phyloP scores from a whole-genome alignment of 2,329 filamentous ascomycete genomes.

The Boeremia exigua region DNA sequence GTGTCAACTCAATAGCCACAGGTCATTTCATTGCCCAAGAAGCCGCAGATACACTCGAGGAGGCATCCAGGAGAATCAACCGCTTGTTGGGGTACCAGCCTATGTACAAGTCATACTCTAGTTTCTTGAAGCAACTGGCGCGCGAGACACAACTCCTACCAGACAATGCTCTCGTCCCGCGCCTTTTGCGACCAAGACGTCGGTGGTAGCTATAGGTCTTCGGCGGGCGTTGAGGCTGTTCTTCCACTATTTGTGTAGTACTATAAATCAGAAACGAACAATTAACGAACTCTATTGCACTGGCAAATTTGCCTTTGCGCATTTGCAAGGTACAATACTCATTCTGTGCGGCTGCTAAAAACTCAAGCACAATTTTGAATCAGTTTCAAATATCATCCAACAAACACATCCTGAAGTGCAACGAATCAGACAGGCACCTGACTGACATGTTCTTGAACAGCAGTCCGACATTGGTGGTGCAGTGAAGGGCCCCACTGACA shows the following conservation, averaged over 20 bases:
- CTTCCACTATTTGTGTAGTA: neutral
- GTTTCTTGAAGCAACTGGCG: slow-evolving; percentile 1
- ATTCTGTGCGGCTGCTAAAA: no score
- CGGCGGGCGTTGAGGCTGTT: neutral
- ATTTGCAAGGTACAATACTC: no score
- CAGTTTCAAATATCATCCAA: no score
- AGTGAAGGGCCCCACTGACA: neutral
- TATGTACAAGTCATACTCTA: neutral
- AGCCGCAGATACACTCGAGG: slow-evolving; percentile 1
- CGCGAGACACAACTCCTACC: slow-evolving; percentile 2
- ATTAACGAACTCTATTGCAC: no score
- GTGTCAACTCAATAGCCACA: neutral
- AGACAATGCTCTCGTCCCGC: neutral
- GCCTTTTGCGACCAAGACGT: neutral
- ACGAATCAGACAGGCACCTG: neutral
- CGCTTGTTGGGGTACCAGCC: neutral
- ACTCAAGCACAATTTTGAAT: no score
- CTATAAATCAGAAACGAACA: no score
- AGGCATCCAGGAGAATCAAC: slow-evolving; percentile 1
- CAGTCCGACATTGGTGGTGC: no score
- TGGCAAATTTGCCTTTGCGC: no score
- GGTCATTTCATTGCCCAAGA: slow-evolving; percentile 2
- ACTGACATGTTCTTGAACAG: neutral
- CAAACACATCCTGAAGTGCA: no score
- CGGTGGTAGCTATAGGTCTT: neutral